Percentiles rank a stretch among this genome's conserved stretches.
These are phyloP conservation scores for Guillardia theta DNA, from an alignment of 78 protist genomes.

Conservation along the genomic window DNA sequence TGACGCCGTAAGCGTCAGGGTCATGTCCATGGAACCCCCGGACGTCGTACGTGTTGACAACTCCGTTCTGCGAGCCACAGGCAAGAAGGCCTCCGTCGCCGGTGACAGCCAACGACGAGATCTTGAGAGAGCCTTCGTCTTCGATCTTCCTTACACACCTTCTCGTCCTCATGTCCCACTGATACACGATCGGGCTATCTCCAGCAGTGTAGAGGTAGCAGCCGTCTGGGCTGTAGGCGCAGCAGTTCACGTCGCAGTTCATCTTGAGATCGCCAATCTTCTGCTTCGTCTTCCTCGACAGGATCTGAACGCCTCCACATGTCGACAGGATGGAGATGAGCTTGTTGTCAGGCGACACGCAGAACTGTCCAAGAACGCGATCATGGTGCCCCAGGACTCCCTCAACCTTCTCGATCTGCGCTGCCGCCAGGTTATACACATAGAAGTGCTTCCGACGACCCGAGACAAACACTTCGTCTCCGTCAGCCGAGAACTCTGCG, in stretches of 20 bases:
- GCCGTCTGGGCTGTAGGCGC: neutral
- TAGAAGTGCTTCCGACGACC: neutral
- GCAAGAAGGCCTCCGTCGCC: neutral
- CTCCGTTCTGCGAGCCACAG: slow-evolving; percentile 45
- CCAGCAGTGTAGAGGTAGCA: slow-evolving; percentile 9
- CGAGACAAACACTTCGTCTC: neutral
- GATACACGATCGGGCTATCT: neutral
- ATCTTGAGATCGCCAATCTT: neutral
- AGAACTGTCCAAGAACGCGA: neutral
- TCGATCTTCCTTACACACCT: slow-evolving; percentile 35
- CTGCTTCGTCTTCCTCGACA: neutral
- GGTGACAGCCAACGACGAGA: neutral
- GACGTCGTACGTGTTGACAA: slow-evolving; percentile 52
- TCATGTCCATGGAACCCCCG: neutral
- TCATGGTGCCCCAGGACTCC: neutral
- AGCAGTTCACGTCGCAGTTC: neutral
- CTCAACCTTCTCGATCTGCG: neutral
- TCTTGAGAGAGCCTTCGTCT: slow-evolving; percentile 47
- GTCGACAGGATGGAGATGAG: neutral
- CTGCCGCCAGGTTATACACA: neutral
- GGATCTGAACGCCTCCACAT: neutral
- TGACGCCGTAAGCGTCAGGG: too few species aligned
- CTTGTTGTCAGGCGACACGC: neutral
- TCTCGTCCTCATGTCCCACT: slow-evolving; percentile 43
- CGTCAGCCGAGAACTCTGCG: neutral